Evolutionary conservation across 331 rosid genomes (phyloP), one percentile per base, ranked within the genome.

Genomic region (Phaseolus coccineus): DNA sequence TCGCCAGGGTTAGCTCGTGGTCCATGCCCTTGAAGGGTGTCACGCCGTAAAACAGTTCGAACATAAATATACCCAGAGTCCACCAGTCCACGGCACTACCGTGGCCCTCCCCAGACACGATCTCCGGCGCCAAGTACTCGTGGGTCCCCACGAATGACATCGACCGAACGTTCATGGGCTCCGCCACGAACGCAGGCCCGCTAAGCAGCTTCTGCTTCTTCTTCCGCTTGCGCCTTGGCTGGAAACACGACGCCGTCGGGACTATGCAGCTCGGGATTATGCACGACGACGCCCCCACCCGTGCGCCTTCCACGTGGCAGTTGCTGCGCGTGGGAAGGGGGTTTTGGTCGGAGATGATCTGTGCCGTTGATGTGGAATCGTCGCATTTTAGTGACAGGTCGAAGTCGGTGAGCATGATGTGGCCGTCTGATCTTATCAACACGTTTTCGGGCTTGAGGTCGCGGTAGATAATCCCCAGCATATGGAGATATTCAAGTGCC

Each of bases 91-190:
- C 67, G 4, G 42, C 12, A 6, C 67, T 61, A 2, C 67, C 67
- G 67, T 61, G 67, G 1, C 67, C 67, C 67, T 61, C 67, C 1
- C 67, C 67, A 24, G 67, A 61, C 22, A 61, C 67, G 24, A 61
- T 61, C 67, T 61, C 67, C 12, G 67, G 42, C 12, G 67, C 67
- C 22, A 61, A 3, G 67, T 61, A 61, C 24, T 61, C 67, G 44
- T 61, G 67, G 22, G 67, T 61, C 67, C 67, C 67, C 2, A 61
- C 67, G 67, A 61, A 61, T 3, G 67, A 61, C 67, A 61, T 61
- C 4, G 67, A 61, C 44, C 67, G 67, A 2, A 30, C 42, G 24
- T 61, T 61, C 2, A 61, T 11, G 24, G 67, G 67, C 42, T 61
- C 42, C 4, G 67, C 24, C 42, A 61, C 67, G 42, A 61, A 61